These are phyloP conservation scores for Acrasis kona DNA, from an alignment of 78 protist species.

Conservation along the genomic window DNA sequence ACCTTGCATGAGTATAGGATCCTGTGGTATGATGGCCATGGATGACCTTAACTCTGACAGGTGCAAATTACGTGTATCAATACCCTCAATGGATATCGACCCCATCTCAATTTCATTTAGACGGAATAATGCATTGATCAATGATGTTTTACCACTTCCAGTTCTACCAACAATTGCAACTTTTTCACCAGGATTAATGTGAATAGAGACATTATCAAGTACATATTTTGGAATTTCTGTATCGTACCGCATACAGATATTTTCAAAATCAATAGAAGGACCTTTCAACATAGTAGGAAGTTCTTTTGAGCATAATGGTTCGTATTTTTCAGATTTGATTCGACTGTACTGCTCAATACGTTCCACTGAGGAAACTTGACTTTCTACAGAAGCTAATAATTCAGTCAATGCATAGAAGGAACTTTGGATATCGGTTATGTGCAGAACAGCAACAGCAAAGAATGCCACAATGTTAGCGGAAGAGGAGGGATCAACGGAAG, in stretches of 20 bases:
- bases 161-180: slow-evolving; percentile 82
- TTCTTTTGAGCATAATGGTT: slow-evolving; percentile 33
- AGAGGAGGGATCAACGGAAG: too few species aligned
- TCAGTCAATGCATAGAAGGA: too few species aligned
- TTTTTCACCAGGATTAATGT: slow-evolving; percentile 49
- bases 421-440: too few species aligned
- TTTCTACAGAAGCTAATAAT: too few species aligned
- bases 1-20: slow-evolving; percentile 47
- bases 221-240: too few species aligned
- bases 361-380: not conserved
- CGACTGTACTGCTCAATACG: slow-evolving; percentile 16
- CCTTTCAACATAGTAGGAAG: slow-evolving; percentile 40
- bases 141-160: slow-evolving; percentile 59
- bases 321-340: slow-evolving; percentile 3
- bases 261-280: slow-evolving; percentile 79
- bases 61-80: slow-evolving; percentile 5
- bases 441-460: too few species aligned
- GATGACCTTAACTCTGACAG: slow-evolving; percentile 20
- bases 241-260: slow-evolving; percentile 70
- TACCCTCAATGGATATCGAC: slow-evolving; percentile 38
- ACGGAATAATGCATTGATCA: slow-evolving; percentile 36
- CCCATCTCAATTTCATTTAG: slow-evolving; percentile 73
- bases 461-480: too few species aligned
- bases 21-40: slow-evolving; percentile 70
- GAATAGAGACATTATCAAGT: slow-evolving; percentile 18